These are phyloP conservation scores for Trifolium pratense DNA, from an alignment of 306 rosid species.

Conservation along the genomic window DNA sequence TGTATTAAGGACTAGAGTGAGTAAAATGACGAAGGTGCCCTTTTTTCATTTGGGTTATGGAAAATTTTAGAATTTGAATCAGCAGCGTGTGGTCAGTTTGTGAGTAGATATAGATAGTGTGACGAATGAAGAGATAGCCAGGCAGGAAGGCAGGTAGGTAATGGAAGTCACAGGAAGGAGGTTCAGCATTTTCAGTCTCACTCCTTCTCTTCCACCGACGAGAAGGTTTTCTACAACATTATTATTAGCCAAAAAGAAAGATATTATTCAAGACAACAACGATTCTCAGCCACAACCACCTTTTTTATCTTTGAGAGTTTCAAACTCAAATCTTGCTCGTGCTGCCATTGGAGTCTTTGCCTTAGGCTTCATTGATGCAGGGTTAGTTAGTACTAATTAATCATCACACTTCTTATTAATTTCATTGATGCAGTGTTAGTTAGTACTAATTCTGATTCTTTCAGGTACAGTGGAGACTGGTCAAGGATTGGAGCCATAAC, in stretches of 20 bases:
- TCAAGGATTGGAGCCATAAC: slow-evolving; percentile 89
- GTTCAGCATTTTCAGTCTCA: slow-evolving; percentile 40
- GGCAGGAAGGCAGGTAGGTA: no score
- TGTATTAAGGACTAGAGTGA: no score
- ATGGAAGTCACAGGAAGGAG: slow-evolving; percentile 49
- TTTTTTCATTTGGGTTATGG: background rate
- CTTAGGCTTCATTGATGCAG: slow-evolving; percentile 84
- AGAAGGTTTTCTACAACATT: slow-evolving; percentile 22
- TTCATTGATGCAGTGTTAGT: no score
- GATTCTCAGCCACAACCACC: slow-evolving; percentile 25
- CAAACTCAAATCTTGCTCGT: slow-evolving; percentile 61
- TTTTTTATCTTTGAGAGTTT: slow-evolving; percentile 44
- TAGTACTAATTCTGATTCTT: slow-evolving; percentile 5
- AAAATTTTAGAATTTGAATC: background rate
- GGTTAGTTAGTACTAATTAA: slow-evolving; percentile 41
- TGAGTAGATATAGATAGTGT: no score
- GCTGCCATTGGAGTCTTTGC: slow-evolving; percentile 67
- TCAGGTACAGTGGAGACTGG: slow-evolving; percentile 97
- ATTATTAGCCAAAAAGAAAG: slow-evolving; percentile 49
- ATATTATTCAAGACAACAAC: slow-evolving; percentile 43
- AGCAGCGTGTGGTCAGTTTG: slow-evolving; percentile 32
- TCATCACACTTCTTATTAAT: background rate
- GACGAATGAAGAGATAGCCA: no score
- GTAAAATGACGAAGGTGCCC: slow-evolving; percentile 23
- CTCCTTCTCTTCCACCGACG: slow-evolving; percentile 37